Evolutionary conservation across 257 asterid species (phyloP).

Genomic region (Dorcoceras hygrometricum): DNA sequence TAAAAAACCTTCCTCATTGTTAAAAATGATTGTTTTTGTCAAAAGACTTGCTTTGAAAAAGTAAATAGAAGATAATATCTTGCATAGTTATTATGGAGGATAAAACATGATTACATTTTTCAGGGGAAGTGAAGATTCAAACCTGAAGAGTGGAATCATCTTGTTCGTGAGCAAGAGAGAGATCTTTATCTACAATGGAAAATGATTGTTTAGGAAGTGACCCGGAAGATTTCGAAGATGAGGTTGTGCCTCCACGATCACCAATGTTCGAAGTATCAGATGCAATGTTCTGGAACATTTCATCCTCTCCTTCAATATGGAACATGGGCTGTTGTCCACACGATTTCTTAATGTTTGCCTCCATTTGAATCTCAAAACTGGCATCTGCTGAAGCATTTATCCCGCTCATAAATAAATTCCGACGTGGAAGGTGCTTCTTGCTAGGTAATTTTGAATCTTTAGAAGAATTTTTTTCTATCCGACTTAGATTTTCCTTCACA

Average conservation of each 20-base stretch:
- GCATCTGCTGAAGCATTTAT: constrained; percentile 40
- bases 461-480: constrained; percentile 31
- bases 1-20: too few species aligned
- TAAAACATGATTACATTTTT: too few species aligned
- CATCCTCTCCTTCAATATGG: constrained; percentile 29
- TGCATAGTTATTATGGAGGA: too few species aligned
- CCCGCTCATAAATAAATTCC: constrained; percentile 26
- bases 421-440: constrained; percentile 39
- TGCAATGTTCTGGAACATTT: constrained; percentile 19
- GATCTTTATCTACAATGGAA: constrained; percentile 21
- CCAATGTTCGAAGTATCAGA: constrained; percentile 24
- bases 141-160: constrained; percentile 47
- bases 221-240: constrained; percentile 29
- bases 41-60: too few species aligned
- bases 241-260: constrained; percentile 16
- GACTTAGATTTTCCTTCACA: constrained; percentile 39
- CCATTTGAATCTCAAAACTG: constrained; percentile 42
- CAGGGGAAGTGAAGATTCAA: constrained; percentile 24
- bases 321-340: constrained; percentile 34
- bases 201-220: constrained; percentile 30
- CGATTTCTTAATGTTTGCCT: constrained; percentile 35
- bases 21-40: too few species aligned
- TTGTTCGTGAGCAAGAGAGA: constrained; percentile 31
- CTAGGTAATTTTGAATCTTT: constrained; percentile 35
- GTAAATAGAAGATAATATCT: too few species aligned